Percentiles rank a stretch among this genome's conserved stretches.
Evolutionary conservation across 1,284 basidiomycete genomes (phyloP).

Genomic region (Moniliophthora roreri): DNA sequence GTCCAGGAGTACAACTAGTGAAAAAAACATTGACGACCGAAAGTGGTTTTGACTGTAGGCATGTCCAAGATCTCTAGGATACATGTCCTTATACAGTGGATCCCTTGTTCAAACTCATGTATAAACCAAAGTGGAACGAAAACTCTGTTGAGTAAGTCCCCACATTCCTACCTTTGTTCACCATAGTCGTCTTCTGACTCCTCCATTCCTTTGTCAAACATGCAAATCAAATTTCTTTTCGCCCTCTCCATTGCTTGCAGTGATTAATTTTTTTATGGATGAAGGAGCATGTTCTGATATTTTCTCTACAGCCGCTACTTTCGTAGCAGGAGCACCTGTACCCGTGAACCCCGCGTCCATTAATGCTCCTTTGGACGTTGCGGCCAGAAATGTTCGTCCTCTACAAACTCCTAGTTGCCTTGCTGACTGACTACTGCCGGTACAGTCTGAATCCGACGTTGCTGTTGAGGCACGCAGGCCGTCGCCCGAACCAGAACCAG

Average conservation of each 20-base stretch:
- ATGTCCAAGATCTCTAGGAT: no score
- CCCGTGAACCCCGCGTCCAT: conserved; percentile 31
- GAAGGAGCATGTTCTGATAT: background rate
- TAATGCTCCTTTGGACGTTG: conserved; percentile 22
- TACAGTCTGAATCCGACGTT: conserved; percentile 14
- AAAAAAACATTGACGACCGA: no score
- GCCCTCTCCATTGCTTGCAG: conserved; percentile 26
- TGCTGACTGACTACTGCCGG: background rate
- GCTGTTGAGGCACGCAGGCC: conserved; percentile 6
- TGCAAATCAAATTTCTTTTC: conserved; percentile 28
- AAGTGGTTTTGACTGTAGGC: no score
- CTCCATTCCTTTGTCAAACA: conserved; percentile 9
- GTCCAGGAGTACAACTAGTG: no score
- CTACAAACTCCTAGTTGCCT: background rate
- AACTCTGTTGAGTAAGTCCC: no score
- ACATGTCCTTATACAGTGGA: no score
- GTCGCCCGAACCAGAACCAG: conserved; percentile 26
- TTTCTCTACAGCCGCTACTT: background rate
- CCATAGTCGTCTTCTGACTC: no score
- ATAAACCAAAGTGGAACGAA: no score
- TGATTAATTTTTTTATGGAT: conserved; percentile 16
- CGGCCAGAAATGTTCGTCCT: conserved; percentile 23
- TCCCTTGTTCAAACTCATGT: no score
- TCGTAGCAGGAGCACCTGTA: conserved; percentile 21
- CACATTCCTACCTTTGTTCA: no score